These are phyloP conservation scores for Taphrina sp. DNA, from an alignment of 1,139 yeast species.

Conservation along the genomic window DNA sequence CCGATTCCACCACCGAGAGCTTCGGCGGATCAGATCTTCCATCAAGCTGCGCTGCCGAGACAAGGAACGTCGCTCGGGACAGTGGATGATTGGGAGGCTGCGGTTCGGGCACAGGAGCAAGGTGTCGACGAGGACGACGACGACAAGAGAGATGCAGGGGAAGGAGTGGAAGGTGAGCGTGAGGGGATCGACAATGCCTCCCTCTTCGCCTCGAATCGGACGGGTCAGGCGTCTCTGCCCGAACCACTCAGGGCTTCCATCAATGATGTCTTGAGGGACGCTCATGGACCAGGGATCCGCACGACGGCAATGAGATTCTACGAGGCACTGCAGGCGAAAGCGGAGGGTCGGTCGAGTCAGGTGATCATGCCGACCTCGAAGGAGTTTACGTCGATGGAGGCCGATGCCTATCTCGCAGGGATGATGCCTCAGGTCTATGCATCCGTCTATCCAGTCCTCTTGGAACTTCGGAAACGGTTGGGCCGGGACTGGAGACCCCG, in stretches of 20 bases:
- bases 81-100: constrained; percentile 27
- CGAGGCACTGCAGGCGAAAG: constrained; percentile 6
- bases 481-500: constrained; percentile 60
- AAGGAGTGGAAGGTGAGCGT: neutral
- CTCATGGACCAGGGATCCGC: constrained; percentile 19
- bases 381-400: constrained; percentile 26
- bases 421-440: constrained; percentile 84
- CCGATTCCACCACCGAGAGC: constrained; percentile 6
- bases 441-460: constrained; percentile 62
- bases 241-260: neutral
- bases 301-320: constrained; percentile 20
- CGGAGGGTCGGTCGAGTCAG: neutral
- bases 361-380: constrained; percentile 15
- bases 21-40: constrained; percentile 20
- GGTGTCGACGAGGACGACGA: constrained; percentile 4
- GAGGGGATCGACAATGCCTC: constrained; percentile 19
- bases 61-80: constrained; percentile 10
- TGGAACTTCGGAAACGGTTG: constrained; percentile 61
- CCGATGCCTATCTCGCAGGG: constrained; percentile 76
- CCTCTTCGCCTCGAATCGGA: constrained; percentile 21
- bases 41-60: neutral
- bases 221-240: constrained; percentile 24
- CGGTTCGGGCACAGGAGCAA: constrained; percentile 6
- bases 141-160: neutral
- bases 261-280: constrained; percentile 5